These are phyloP conservation scores for Gynochthodes officinalis DNA, from an alignment of 257 asterid species.

Conservation along the genomic window DNA sequence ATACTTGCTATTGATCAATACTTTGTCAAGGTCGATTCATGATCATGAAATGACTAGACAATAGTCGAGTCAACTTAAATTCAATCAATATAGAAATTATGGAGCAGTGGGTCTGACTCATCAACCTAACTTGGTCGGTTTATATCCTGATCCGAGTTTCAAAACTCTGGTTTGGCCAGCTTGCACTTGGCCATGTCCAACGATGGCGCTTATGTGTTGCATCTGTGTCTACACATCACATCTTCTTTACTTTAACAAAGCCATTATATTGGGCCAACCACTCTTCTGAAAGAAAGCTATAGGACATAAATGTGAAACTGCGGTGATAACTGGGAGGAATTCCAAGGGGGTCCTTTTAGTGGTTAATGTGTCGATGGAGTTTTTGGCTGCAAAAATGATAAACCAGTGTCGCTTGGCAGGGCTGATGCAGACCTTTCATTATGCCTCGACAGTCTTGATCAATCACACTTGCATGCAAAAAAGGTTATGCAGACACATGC, in stretches of 20 bases:
- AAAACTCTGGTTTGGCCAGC: not conserved
- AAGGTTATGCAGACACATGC: no score
- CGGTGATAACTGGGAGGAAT: not conserved
- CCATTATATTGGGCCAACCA: not conserved
- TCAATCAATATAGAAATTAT: no score
- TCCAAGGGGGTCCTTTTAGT: not conserved
- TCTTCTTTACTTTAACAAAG: not conserved
- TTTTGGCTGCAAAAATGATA: not conserved
- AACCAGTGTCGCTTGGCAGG: no score
- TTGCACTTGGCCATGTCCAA: not conserved
- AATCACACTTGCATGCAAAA: no score
- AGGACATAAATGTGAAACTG: no score
- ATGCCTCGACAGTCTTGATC: no score
- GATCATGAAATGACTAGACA: no score
- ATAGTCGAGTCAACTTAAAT: not conserved
- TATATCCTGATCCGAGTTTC: no score
- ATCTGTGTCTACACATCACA: not conserved
- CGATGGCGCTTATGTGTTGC: not conserved
- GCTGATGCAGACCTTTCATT: no score
- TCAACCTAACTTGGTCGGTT: no score
- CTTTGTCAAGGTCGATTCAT: not conserved
- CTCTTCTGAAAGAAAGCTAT: no score
- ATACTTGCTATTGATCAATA: not conserved
- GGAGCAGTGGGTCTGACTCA: no score
- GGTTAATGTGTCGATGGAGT: not conserved